Evolutionary conservation across 176 grass and related monocot genomes (phyloP), one percentile per base, ranked within the genome.

Genomic region (Ananas comosus): DNA sequence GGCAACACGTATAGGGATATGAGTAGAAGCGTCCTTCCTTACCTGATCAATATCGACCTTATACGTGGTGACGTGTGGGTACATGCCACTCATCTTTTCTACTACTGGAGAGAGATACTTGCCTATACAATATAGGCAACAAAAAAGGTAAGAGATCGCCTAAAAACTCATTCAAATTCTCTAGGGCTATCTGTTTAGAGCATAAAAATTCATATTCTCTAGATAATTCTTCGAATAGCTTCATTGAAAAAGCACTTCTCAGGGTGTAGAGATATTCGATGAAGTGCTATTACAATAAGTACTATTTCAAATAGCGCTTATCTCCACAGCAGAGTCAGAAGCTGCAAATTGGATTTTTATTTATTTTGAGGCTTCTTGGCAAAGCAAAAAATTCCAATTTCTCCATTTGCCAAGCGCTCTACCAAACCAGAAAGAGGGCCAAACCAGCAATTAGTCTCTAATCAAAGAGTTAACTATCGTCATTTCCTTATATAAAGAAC

Each of bases 41-140:
- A 85, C 83, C 83, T 80, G 83, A 73, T 85, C 83, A 63, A 85
- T 85, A 63, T 80, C 83, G 49, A 85, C 51, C 66, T 85, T 85
- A 70, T 80, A 85, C 16, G 74, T 77, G 11, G 68, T 80, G 59
- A 85, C 83, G 64, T 85, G 74, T 18, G 78, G 68, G 66, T 63
- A 85, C 52, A 76, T 64, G 53, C 47, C 47, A 52, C 83, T 73
- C 77, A 80, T 49, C 78, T 85, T 66, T 76, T 80, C 83, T 27
- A 85, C 76, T 25, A 66, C 49, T 72, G 83, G 83, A 12, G 63
- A 48, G 68, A 85, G 80, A 63, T 64, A 63, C 61, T 78, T 80
- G 78, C 83, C 83, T 85, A 18, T 48, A 74, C 48, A 68, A 63
- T 2, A 59, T 14, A 59, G 63, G 9, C 10, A n/a, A 68, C 13